phyloP scores from a whole-genome alignment of 108 stramenopile genomes.

The Hondaea fermentalgiana region DNA sequence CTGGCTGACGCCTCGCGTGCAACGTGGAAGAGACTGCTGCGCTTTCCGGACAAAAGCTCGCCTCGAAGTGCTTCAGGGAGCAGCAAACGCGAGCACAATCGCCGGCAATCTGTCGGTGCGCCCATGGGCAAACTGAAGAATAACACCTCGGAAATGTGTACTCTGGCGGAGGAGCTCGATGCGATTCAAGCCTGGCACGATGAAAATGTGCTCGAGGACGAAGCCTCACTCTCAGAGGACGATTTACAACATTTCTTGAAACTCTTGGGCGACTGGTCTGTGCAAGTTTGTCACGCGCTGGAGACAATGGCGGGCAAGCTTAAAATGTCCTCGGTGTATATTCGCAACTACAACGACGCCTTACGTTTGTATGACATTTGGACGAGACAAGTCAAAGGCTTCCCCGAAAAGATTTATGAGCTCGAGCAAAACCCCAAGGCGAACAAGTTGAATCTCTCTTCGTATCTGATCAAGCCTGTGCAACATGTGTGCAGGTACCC shows the following conservation, averaged over 20 bases:
- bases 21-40: background rate
- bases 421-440: background rate
- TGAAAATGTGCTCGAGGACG: background rate
- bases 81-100: background rate
- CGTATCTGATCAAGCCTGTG: slow-evolving; percentile 3
- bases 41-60: background rate
- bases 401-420: background rate
- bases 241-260: background rate
- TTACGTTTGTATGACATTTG: background rate
- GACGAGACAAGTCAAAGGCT: background rate
- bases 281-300: background rate
- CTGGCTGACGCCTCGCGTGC: background rate
- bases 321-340: background rate
- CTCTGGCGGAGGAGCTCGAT: background rate
- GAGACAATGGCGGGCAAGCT: background rate
- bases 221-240: background rate
- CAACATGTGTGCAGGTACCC: slow-evolving; percentile 1
- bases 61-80: background rate
- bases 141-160: background rate
- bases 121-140: background rate
- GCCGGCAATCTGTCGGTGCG: background rate
- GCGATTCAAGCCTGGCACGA: background rate
- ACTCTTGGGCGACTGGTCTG: background rate
- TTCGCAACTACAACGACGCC: slow-evolving; percentile 9
- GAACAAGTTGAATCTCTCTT: background rate